Conservation (phyloP, 495 filamentous ascomycete genomes). For the Xylaria curta region DNA sequence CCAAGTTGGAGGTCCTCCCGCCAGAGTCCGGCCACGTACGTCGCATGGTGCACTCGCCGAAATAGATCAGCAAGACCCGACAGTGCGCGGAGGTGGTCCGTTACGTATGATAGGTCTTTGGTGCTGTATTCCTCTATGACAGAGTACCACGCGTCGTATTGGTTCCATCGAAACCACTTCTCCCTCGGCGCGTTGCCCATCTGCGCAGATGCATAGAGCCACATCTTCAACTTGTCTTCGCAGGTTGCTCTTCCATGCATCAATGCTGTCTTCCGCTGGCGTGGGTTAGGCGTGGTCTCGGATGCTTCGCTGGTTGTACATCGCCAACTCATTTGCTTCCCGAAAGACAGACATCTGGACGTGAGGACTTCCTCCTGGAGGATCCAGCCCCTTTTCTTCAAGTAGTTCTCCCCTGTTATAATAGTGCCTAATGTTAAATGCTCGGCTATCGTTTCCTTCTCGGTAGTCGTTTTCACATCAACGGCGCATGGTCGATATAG, state of each 20-base stretch:
- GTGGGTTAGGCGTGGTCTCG: conserved; percentile 26
- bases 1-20: conserved; percentile 30
- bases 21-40: conserved; percentile 38
- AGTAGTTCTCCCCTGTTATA: background rate
- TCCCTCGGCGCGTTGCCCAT: background rate
- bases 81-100: conserved; percentile 23
- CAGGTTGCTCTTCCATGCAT: background rate
- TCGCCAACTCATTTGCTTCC: conserved; percentile 33
- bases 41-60: background rate
- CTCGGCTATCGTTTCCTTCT: background rate
- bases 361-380: conserved; percentile 35
- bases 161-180: conserved; percentile 14
- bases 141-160: conserved; percentile 30
- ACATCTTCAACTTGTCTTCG: conserved; percentile 26
- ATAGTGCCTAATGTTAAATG: background rate
- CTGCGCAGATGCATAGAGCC: conserved; percentile 19
- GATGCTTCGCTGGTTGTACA: conserved; percentile 16
- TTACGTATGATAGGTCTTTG: background rate
- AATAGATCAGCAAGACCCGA: conserved; percentile 25
- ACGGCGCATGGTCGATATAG: background rate
- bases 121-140: conserved; percentile 28
- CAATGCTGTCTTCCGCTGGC: conserved; percentile 1
- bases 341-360: conserved; percentile 29
- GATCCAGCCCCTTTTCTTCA: conserved; percentile 32
- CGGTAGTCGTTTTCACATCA: background rate